Conservation (phyloP, 352 stramenopile species). For the Globisporangium barbulae region DNA sequence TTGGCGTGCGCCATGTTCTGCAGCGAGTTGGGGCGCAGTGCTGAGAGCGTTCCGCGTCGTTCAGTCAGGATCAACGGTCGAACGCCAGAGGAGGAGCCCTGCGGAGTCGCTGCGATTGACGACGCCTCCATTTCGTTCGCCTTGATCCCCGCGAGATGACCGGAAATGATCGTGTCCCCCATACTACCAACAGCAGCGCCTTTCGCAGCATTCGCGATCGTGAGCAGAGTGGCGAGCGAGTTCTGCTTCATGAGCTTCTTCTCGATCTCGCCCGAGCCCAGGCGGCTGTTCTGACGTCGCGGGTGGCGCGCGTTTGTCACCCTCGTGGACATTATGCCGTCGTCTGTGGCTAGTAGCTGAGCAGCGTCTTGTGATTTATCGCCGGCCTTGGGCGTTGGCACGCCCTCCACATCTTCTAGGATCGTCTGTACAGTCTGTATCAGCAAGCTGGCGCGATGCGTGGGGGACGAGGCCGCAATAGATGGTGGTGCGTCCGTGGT, state of each 20-base stretch:
- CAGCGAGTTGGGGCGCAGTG: slow-evolving; percentile 35
- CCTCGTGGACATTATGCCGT: background rate
- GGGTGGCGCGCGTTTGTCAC: slow-evolving; percentile 20
- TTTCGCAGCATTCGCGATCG: slow-evolving; percentile 16
- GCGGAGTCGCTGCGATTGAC: slow-evolving; percentile 27
- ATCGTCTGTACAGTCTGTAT: slow-evolving; percentile 21
- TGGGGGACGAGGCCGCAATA: background rate
- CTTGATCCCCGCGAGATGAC: slow-evolving; percentile 25
- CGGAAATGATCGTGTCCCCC: slow-evolving; percentile 10
- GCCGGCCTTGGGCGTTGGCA: slow-evolving; percentile 2
- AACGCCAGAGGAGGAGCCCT: background rate
- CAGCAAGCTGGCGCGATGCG: slow-evolving; percentile 6
- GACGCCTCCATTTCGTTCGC: slow-evolving; percentile 26
- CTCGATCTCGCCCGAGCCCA: background rate
- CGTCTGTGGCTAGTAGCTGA: background rate
- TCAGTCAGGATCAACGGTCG: slow-evolving; percentile 21
- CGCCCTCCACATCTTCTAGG: slow-evolving; percentile 11
- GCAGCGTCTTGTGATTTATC: background rate
- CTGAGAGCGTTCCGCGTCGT: slow-evolving; percentile 31
- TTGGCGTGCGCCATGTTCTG: slow-evolving; percentile 27
- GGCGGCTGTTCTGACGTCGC: slow-evolving; percentile 15
- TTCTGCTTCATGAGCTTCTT: slow-evolving; percentile 21
- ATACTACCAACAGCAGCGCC: background rate
- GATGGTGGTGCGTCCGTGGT: background rate
- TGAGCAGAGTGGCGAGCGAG: slow-evolving; percentile 27